phyloP scores from a whole-genome alignment of 2,329 filamentous ascomycete species.

The Colletotrichum sp. region DNA sequence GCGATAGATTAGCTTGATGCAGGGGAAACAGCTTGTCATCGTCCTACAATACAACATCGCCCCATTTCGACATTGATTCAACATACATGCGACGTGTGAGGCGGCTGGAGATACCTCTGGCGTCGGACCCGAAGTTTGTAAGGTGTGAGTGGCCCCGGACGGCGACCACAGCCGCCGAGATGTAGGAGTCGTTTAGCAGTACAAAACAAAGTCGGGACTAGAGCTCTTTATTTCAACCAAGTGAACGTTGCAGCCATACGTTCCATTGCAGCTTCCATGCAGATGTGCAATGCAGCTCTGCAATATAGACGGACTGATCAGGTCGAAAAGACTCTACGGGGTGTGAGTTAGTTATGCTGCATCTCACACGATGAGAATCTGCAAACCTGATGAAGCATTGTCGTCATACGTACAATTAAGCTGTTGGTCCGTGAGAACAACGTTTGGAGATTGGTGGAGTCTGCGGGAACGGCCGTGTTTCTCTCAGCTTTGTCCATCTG shows the following conservation, averaged over 20 bases:
- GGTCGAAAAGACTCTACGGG: not conserved
- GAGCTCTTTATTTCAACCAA: not conserved
- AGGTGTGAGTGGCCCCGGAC: not conserved
- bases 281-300: not conserved
- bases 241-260: not conserved
- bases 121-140: not conserved
- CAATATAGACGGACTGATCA: not conserved
- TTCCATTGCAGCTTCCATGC: not conserved
- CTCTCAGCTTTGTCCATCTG: not conserved
- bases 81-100: not conserved
- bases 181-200: not conserved
- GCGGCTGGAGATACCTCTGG: not conserved
- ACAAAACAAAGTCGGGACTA: not conserved
- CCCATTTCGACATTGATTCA: not conserved
- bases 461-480: not conserved
- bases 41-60: not conserved
- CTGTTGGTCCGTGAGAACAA: not conserved
- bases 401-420: not conserved
- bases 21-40: not conserved
- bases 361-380: not conserved
- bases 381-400: not conserved
- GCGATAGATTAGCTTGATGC: not conserved
- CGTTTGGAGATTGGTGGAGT: not conserved
- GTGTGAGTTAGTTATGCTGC: not conserved
- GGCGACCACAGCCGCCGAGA: not conserved